These are phyloP conservation scores for Hypoxylon trugodes DNA, from an alignment of 495 filamentous ascomycete species.

Conservation along the genomic window DNA sequence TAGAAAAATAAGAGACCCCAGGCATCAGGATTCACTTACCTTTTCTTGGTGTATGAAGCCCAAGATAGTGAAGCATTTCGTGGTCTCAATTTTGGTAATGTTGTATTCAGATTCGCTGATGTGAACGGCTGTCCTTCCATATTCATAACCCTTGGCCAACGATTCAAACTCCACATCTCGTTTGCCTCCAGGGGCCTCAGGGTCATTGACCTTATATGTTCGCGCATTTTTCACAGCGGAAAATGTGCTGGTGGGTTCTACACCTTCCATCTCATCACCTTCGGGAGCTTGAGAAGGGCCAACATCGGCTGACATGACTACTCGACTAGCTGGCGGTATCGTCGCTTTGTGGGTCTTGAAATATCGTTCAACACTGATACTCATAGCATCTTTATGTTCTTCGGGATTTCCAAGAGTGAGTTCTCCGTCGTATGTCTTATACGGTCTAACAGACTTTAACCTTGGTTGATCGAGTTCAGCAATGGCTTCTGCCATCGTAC, in stretches of 20 bases:
- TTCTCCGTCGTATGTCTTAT: slow-evolving; percentile 78
- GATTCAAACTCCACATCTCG: slow-evolving; percentile 83
- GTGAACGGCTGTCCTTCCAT: slow-evolving; percentile 89
- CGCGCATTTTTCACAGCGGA: slow-evolving; percentile 74
- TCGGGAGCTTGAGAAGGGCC: slow-evolving; percentile 53
- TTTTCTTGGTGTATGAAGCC: slow-evolving; percentile 82
- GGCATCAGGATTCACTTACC: slow-evolving; percentile 56
- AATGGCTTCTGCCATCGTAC: slow-evolving; percentile 85
- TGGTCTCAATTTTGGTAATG: slow-evolving; percentile 81
- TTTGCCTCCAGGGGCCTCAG: slow-evolving; percentile 78
- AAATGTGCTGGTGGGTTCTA: slow-evolving; percentile 60
- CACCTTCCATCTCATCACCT: slow-evolving; percentile 53
- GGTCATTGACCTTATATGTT: slow-evolving; percentile 81
- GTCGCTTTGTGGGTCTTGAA: slow-evolving; percentile 81
- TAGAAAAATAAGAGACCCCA: slow-evolving; percentile 18
- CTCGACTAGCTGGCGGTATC: slow-evolving; percentile 77
- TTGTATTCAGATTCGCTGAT: slow-evolving; percentile 86
- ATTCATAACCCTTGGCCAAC: slow-evolving; percentile 91
- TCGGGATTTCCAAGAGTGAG: slow-evolving; percentile 81
- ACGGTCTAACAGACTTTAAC: slow-evolving; percentile 74
- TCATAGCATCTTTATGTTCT: slow-evolving; percentile 77
- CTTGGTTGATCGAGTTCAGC: slow-evolving; percentile 74
- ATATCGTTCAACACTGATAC: slow-evolving; percentile 90
- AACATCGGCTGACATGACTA: slow-evolving; percentile 62
- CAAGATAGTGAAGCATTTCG: slow-evolving; percentile 76